These are phyloP conservation scores for Themeda triandra DNA, from an alignment of 176 grass and related monocot genomes.

Conservation along the genomic window DNA sequence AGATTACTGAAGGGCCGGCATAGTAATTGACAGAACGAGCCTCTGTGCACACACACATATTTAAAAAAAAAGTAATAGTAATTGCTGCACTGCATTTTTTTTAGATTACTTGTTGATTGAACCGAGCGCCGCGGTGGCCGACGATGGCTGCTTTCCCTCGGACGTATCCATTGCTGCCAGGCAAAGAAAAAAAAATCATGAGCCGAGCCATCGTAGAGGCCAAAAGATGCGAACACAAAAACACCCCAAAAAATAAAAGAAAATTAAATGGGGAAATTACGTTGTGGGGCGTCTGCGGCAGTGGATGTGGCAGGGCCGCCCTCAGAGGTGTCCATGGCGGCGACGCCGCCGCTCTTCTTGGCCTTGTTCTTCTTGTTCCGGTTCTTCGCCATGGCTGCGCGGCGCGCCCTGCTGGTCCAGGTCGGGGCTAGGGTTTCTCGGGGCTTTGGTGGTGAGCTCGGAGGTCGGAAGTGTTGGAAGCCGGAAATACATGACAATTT, in stretches of 20 bases:
- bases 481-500: background rate
- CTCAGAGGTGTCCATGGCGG: slow-evolving; percentile 59
- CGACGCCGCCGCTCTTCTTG: slow-evolving; percentile 18
- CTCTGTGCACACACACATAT: background rate
- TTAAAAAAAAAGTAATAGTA: background rate
- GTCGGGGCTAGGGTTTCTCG: slow-evolving; percentile 47
- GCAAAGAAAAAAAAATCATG: background rate
- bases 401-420: slow-evolving; percentile 2
- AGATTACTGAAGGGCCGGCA: background rate
- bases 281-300: slow-evolving; percentile 25
- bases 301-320: slow-evolving; percentile 14
- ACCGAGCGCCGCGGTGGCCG: slow-evolving; percentile 27
- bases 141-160: slow-evolving; percentile 29
- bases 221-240: background rate
- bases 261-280: slow-evolving; percentile 9
- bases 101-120: slow-evolving; percentile 53
- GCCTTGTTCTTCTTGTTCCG: slow-evolving; percentile 59
- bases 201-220: background rate
- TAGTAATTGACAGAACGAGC: background rate
- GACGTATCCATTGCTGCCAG: slow-evolving; percentile 72
- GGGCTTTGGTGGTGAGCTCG: background rate
- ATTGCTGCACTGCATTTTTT: background rate
- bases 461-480: background rate
- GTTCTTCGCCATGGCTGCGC: slow-evolving; percentile 73
- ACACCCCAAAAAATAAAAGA: background rate